Evolutionary conservation across 2,329 filamentous ascomycete species (phyloP).

Genomic region (Monosporascus sp.): DNA sequence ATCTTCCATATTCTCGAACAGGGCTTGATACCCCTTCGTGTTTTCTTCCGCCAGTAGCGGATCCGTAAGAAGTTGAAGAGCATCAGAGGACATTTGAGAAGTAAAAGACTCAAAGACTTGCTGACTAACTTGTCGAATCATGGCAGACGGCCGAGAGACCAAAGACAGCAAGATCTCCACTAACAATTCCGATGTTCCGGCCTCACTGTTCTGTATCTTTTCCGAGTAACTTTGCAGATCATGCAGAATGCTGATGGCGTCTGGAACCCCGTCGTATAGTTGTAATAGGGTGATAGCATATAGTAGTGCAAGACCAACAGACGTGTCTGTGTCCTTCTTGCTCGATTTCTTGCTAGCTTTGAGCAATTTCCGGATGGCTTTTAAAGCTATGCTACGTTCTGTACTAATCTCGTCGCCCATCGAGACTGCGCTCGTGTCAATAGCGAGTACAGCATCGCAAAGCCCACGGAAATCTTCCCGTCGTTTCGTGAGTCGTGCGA

Average conservation of each 20-base stretch:
- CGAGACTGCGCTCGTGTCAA: constrained; percentile 44
- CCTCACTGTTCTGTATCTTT: constrained; percentile 53
- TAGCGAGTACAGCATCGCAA: constrained; percentile 48
- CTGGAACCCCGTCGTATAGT: constrained; percentile 82
- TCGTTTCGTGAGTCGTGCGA: constrained; percentile 52
- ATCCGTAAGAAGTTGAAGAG: constrained; percentile 60
- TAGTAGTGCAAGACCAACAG: constrained; percentile 65
- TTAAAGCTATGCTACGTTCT: constrained; percentile 46
- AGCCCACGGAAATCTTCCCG: constrained; percentile 48
- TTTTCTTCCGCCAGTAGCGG: constrained; percentile 77
- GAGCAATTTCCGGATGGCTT: constrained; percentile 47
- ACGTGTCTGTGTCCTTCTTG: constrained; percentile 41
- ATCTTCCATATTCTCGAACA: constrained; percentile 71
- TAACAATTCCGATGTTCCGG: constrained; percentile 62
- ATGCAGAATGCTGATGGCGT: constrained; percentile 75
- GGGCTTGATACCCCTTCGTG: constrained; percentile 73
- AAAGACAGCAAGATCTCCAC: constrained; percentile 90
- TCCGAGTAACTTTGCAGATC: constrained; percentile 76
- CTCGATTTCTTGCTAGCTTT: constrained; percentile 32
- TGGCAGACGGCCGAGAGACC: constrained; percentile 74
- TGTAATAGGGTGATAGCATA: constrained; percentile 83
- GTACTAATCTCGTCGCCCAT: constrained; percentile 52
- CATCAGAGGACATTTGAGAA: constrained; percentile 64
- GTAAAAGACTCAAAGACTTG: constrained; percentile 85
- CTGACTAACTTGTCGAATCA: constrained; percentile 81